Base-by-base conservation (phyloP, 1,284 basidiomycete genomes). In the Schizopora paradoxa region DNA sequence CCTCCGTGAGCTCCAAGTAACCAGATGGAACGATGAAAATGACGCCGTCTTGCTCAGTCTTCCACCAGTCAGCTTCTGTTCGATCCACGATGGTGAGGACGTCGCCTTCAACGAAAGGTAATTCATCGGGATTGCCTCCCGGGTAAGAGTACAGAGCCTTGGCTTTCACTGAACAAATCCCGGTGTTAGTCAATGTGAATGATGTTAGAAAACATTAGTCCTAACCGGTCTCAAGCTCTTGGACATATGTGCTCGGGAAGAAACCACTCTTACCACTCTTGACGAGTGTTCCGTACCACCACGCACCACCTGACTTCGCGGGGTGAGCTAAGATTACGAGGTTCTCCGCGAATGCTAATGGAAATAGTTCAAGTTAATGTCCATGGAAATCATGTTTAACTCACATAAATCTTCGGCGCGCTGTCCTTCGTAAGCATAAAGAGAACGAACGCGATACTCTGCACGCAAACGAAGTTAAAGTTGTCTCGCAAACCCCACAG, bases 241-340 rank as follows among this genome's bases (percentile, higher is more conserved):
- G 76, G 6, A 94, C 86, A 59, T 97, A 99, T 1, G 84, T 82
- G 60, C 84, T 84, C 0, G 96, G 96, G 78, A 98, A 91, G 68
- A 93, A 83, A 1, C 95, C 95, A 37, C 79, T 76, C 58, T 76
- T 79, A 13, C 84, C 80, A 32, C 74, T 78, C 35, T 70, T 76
- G 14, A 84, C 66, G 7, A 80, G 61, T n/a, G 73, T 85, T 31
- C 92, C 95, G 62, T 89, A 91, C 88, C 92, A 94, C 95, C 96
- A 99, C 58, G 94, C 91, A 16, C 80, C 75, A 29, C 77, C 82
- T 36, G 79, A 74, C 63, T 90, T 94, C 6, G 91, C 86, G 0
- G 93, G 92, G 64, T 94, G 79, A 2, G 88, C 91, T 16, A 70
- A 66, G 16, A 99, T 67, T 35, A 95, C 72, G 11, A 83, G 60